phyloP scores from a whole-genome alignment of 2,329 filamentous ascomycete species.

The Monosporascus sp. region DNA sequence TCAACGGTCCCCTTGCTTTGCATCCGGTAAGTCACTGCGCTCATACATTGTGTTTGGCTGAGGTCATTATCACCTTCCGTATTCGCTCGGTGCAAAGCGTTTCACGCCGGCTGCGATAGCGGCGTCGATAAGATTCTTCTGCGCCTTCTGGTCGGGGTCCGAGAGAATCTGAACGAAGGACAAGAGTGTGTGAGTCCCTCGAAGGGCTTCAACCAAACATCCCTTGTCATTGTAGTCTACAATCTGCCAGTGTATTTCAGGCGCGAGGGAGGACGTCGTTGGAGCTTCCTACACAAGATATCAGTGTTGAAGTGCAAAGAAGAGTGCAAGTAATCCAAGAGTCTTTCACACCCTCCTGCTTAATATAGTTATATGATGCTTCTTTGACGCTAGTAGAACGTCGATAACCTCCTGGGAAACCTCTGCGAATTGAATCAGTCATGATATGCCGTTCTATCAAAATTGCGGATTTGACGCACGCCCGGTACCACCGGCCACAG shows the following conservation, averaged over 20 bases:
- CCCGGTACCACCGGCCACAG: conserved; percentile 39
- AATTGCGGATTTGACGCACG: conserved; percentile 24
- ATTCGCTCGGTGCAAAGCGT: conserved; percentile 59
- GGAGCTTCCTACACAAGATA: conserved; percentile 19
- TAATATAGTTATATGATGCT: conserved; percentile 48
- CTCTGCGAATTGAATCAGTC: conserved; percentile 29
- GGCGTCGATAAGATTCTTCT: conserved; percentile 55
- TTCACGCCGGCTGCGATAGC: conserved; percentile 53
- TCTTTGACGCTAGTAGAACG: conserved; percentile 39
- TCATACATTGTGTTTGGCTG: neutral
- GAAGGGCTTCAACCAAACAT: conserved; percentile 32
- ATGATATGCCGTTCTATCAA: neutral
- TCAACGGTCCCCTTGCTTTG: conserved; percentile 26
- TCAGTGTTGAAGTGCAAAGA: neutral
- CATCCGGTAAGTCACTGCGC: conserved; percentile 1
- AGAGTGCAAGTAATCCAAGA: neutral
- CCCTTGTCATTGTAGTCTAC: conserved; percentile 40
- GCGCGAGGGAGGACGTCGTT: neutral
- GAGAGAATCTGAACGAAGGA: conserved; percentile 40
- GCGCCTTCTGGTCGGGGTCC: conserved; percentile 32
- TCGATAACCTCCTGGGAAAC: conserved; percentile 50
- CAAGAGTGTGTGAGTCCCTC: conserved; percentile 46
- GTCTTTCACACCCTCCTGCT: conserved; percentile 35
- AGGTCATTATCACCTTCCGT: conserved; percentile 30
- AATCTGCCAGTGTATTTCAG: conserved; percentile 33